A percentile compares a stretch with the other conserved stretches of the same genome.
Evolutionary conservation across 2,329 filamentous ascomycete genomes (phyloP).

Genomic region (Fonsecaea monophora): DNA sequence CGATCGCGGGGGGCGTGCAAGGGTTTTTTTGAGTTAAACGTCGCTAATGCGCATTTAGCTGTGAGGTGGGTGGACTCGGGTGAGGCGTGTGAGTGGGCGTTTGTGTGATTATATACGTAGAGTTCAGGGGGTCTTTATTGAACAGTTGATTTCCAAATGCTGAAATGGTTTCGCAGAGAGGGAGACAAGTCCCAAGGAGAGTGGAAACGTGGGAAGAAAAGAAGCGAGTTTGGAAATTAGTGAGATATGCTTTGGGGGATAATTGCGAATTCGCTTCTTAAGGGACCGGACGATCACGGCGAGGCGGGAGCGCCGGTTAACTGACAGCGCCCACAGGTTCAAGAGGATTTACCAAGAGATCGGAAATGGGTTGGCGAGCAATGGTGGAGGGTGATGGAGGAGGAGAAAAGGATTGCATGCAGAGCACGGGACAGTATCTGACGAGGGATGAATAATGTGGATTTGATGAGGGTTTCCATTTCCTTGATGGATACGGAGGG

Average conservation of each 20-base stretch:
- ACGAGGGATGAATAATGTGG: constrained; percentile 16
- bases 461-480: neutral
- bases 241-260: constrained; percentile 12
- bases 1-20: constrained; percentile 19
- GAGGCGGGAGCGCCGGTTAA: constrained; percentile 17
- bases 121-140: constrained; percentile 10
- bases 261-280: neutral
- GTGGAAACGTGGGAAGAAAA: constrained; percentile 11
- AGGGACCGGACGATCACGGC: constrained; percentile 14
- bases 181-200: constrained; percentile 1
- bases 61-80: constrained; percentile 15
- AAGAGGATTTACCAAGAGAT: constrained; percentile 7
- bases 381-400: constrained; percentile 4
- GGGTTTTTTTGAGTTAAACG: constrained; percentile 3
- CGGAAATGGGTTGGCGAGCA: constrained; percentile 17
- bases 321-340: neutral
- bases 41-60: constrained; percentile 16
- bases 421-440: neutral
- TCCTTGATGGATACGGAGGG: constrained; percentile 15
- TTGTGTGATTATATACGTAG: neutral
- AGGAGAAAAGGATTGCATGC: neutral
- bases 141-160: constrained; percentile 17
- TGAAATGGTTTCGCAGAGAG: constrained; percentile 3
- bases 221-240: constrained; percentile 11
- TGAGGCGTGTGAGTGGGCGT: neutral